These are phyloP conservation scores for Acanthamoeba castellanii DNA, from an alignment of 208 protist species.

Conservation along the genomic window DNA sequence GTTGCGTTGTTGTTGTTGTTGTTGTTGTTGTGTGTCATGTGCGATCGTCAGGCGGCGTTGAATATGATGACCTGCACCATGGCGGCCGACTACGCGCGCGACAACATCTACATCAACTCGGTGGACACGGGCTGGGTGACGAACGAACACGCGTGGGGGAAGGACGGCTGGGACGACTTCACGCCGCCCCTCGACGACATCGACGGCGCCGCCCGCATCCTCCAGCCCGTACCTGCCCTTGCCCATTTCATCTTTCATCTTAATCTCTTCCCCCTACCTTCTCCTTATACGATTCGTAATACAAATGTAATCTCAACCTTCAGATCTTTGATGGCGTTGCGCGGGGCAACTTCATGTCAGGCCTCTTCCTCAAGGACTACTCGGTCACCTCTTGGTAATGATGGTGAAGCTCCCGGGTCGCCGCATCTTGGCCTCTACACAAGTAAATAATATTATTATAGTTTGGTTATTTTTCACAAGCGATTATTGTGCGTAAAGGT, in stretches of 20 bases:
- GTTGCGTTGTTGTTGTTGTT: too few relatives aligned
- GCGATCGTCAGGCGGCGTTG: conserved; percentile 89
- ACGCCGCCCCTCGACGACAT: conserved; percentile 95
- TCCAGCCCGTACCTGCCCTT: conserved; percentile 93
- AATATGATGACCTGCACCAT: conserved; percentile 99
- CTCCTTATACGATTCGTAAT: background rate
- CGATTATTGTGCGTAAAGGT: too few relatives aligned
- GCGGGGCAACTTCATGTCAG: conserved; percentile 27
- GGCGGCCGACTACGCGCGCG: conserved; percentile 92
- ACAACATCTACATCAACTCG: conserved; percentile 97
- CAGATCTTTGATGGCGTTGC: conserved; percentile 10
- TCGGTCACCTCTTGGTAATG: conserved; percentile 14
- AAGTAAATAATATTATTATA: background rate
- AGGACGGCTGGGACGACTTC: conserved; percentile 90
- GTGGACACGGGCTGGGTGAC: conserved; percentile 98
- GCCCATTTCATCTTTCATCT: too few relatives aligned
- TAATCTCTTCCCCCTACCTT: background rate
- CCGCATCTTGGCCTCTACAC: background rate
- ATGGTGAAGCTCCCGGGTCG: background rate
- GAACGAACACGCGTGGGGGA: conserved; percentile 84
- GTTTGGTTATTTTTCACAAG: background rate
- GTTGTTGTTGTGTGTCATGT: background rate
- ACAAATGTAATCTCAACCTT: background rate
- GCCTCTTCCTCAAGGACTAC: conserved; percentile 55
- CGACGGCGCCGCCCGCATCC: conserved; percentile 95